Conservation (phyloP, 495 filamentous ascomycete species). For the Astrothelium macrocarpum region DNA sequence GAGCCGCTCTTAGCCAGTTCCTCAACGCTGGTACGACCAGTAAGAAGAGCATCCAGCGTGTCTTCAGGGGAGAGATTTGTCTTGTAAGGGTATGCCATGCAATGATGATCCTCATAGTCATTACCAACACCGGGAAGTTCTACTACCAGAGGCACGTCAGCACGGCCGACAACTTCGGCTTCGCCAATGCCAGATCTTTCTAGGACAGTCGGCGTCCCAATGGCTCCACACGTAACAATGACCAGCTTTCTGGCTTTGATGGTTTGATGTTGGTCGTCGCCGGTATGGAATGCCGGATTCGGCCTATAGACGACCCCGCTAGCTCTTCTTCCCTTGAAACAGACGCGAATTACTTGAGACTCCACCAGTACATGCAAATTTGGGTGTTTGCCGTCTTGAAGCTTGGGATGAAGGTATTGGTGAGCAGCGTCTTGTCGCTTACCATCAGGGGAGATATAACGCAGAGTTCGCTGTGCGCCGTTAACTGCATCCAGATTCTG, state of each 20-base stretch:
- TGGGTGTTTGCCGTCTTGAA: conserved; percentile 23
- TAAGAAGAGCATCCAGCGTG: conserved; percentile 26
- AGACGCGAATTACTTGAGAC: conserved; percentile 20
- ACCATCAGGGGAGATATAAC: conserved; percentile 23
- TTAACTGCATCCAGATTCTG: conserved; percentile 8
- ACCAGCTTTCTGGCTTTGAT: conserved; percentile 27
- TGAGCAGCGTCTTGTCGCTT: conserved; percentile 30
- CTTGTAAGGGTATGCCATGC: conserved; percentile 17
- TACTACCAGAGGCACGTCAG: conserved; percentile 14
- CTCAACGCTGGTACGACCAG: conserved; percentile 27
- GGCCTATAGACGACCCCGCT: conserved; percentile 23
- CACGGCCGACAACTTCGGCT: conserved; percentile 15
- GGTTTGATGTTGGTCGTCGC: conserved; percentile 35
- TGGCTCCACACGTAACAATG: conserved; percentile 25
- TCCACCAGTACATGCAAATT: conserved; percentile 25
- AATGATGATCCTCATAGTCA: conserved; percentile 26
- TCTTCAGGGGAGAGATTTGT: conserved; percentile 18
- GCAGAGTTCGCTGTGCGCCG: conserved; percentile 14
- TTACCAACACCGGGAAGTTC: conserved; percentile 25
- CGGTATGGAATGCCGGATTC: conserved; percentile 17
- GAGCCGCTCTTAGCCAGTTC: conserved; percentile 19
- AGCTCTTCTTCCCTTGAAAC: conserved; percentile 20
- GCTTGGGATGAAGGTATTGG: conserved; percentile 32
- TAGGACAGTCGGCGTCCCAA: conserved; percentile 26
- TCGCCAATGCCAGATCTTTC: conserved; percentile 29